These are phyloP conservation scores for Aspergillus texensis DNA, from an alignment of 2,329 filamentous ascomycete genomes.

Conservation along the genomic window DNA sequence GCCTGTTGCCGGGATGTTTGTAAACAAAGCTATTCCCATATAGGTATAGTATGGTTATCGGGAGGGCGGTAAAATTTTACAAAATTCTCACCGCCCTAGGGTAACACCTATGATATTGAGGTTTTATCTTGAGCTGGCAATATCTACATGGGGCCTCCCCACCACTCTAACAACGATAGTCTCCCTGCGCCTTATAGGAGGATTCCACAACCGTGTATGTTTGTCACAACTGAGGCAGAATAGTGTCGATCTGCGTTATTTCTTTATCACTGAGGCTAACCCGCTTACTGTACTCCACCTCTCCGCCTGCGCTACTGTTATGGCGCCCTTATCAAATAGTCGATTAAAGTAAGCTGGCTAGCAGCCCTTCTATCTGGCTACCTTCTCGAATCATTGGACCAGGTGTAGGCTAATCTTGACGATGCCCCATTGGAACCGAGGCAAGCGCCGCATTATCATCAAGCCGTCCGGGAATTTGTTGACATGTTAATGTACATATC, in stretches of 20 bases:
- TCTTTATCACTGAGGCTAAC: constrained; percentile 16
- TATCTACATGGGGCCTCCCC: background rate
- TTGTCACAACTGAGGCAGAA: background rate
- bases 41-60: constrained; percentile 11
- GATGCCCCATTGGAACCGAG: too few relatives aligned
- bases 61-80: constrained; percentile 15
- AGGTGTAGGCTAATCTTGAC: too few relatives aligned
- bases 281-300: too few relatives aligned
- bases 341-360: too few relatives aligned
- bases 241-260: constrained; percentile 28
- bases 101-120: background rate
- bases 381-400: too few relatives aligned
- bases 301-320: too few relatives aligned
- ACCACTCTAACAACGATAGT: background rate
- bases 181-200: background rate
- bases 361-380: too few relatives aligned
- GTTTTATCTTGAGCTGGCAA: background rate
- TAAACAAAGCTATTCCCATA: constrained; percentile 37
- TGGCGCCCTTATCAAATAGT: too few relatives aligned
- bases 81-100: constrained; percentile 19
- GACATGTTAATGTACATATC: too few relatives aligned
- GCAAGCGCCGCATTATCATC: too few relatives aligned
- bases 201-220: background rate
- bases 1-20: constrained; percentile 28
- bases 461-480: too few relatives aligned